Conservation (phyloP, 805 yeast species). For the Wickerhamomyces pijperi region DNA sequence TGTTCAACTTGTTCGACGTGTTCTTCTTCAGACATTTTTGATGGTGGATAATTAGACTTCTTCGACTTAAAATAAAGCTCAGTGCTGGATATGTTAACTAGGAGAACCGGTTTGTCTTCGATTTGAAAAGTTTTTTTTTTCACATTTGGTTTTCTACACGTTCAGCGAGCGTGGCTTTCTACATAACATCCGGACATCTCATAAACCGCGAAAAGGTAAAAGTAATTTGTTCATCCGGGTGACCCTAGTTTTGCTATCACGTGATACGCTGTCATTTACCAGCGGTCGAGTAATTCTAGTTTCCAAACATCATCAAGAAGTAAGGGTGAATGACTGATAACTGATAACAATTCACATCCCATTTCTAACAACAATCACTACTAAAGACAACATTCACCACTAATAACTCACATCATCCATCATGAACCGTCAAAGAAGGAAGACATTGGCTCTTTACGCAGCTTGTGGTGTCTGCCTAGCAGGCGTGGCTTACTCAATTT, state of each 20-base stretch:
- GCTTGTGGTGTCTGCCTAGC: slow-evolving; percentile 6
- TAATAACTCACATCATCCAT: too few relatives aligned
- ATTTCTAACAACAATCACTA: too few relatives aligned
- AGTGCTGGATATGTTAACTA: slow-evolving; percentile 27
- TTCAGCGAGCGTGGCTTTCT: background rate
- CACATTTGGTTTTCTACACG: background rate
- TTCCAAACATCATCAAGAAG: too few relatives aligned
- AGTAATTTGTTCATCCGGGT: too few relatives aligned
- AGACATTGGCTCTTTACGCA: slow-evolving; percentile 3
- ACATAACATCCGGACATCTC: background rate
- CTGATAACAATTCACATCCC: too few relatives aligned
- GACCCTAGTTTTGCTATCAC: too few relatives aligned
- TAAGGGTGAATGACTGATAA: too few relatives aligned
- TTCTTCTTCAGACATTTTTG: slow-evolving; percentile 88
- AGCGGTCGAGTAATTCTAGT: too few relatives aligned
- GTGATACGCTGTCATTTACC: too few relatives aligned
- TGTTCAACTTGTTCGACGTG: slow-evolving; percentile 73
- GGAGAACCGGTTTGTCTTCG: background rate
- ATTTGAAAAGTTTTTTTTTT: background rate
- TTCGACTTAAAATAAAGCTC: slow-evolving; percentile 61
- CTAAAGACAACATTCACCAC: too few relatives aligned
- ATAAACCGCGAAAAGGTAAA: too few relatives aligned
- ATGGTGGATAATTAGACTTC: slow-evolving; percentile 47
- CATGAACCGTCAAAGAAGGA: slow-evolving; percentile 2
- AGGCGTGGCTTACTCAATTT: slow-evolving; percentile 6